Evolutionary conservation across 2,329 filamentous ascomycete species (phyloP), one percentile per base, ranked within the genome.

Genomic region (Epichloe elymi): DNA sequence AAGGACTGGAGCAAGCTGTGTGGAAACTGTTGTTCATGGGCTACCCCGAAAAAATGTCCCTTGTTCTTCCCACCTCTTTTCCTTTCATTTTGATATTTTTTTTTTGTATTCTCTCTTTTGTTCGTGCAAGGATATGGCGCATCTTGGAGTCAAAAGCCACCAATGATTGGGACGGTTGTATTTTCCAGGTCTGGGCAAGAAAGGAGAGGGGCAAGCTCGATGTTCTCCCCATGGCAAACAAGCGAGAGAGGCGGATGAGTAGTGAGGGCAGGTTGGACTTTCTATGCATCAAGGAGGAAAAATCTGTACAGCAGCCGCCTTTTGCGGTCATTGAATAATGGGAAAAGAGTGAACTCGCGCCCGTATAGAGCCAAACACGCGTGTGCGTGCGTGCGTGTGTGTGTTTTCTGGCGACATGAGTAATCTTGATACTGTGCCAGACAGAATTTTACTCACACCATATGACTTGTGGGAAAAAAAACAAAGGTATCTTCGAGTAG

Each of bases 61-160:
- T 39, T 41, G 6, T 12, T 42, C 14, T 20, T 6, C 20, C 40
- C 6, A 12, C 10, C 14, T 19, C 15, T n/a, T 14, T n/a, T 15
- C 8, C 8, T 26, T 14, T 15, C 7, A 30, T 30, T 20, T 23
- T 10, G 26, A 17, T 0, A 6, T 50, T 6, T 45, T 38, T 38
- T 3, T 26, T 43, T 26, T 38, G 4, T 39, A 7, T 2, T 46
- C 36, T 23, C 37, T 49, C n/a, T 37, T 30, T 36, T 35, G 19
- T 35, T 38, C 37, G 17, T n/a, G 15, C 19, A 40, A 12, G 48
- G 39, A 49, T 35, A 43, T 14, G 50, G 50, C 50, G 46, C 41
- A 51, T 48, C 23, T 23, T 40, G 50, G 39, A 51, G 41, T 45
- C 17, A 39, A 40, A 48, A 48, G 45, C 40, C 40, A 39, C 30